phyloP scores from a whole-genome alignment of 106 monocot species.

The Posidonia australis region DNA sequence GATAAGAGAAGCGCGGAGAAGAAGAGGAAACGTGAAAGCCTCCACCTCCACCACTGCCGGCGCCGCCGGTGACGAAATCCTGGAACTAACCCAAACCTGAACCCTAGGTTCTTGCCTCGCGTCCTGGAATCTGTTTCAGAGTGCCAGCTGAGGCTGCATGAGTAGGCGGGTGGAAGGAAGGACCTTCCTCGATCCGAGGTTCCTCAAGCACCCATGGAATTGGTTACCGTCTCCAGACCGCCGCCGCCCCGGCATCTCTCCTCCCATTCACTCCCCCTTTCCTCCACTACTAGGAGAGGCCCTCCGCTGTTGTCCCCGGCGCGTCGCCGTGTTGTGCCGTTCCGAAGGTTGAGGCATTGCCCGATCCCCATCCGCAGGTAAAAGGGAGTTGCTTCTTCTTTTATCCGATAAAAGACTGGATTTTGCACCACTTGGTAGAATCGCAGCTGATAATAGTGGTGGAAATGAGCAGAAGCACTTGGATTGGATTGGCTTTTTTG shows the following conservation, averaged over 20 bases:
- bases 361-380: conserved; percentile 8
- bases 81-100: neutral
- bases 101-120: neutral
- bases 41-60: neutral
- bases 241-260: neutral
- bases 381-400: neutral
- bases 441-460: no score
- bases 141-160: conserved; percentile 38
- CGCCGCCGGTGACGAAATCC: neutral
- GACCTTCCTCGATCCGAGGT: conserved; percentile 19
- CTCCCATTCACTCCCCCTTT: neutral
- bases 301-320: neutral
- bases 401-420: neutral
- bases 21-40: neutral
- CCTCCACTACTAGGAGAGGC: neutral
- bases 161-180: conserved; percentile 20
- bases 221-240: conserved; percentile 17
- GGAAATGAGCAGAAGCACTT: no score
- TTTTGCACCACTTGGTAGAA: neutral
- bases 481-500: no score
- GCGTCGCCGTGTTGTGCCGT: conserved; percentile 1
- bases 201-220: conserved; percentile 51
- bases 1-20: conserved; percentile 1
- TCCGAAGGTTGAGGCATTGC: conserved; percentile 10
- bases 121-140: neutral